Evolutionary conservation across 768 basidiomycete genomes (phyloP).

Genomic region (Pleurotus tuber-regium): DNA sequence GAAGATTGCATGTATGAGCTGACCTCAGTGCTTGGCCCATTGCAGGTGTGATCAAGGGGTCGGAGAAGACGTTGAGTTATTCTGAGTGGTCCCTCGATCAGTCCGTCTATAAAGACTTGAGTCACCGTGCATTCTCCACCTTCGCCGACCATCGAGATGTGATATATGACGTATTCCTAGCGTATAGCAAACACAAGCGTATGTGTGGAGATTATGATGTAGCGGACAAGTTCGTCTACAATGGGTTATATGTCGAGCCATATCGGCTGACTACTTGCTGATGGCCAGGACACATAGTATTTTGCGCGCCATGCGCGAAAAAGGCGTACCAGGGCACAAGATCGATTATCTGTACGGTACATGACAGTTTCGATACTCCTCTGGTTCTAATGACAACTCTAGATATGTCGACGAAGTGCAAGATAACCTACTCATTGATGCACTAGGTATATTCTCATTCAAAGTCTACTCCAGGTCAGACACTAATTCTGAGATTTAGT

Average conservation of each 20-base stretch:
- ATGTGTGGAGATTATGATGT: conserved; percentile 44
- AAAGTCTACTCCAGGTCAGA: too few relatives aligned
- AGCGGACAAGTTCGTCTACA: conserved; percentile 50
- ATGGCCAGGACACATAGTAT: conserved; percentile 50
- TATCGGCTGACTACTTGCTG: too few relatives aligned
- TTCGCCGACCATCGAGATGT: conserved; percentile 48
- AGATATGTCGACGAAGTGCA: conserved; percentile 78
- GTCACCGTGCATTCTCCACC: conserved; percentile 49
- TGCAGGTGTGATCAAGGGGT: conserved; percentile 66
- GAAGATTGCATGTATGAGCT: too few relatives aligned
- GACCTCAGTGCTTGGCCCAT: too few relatives aligned
- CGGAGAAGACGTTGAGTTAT: conserved; percentile 44
- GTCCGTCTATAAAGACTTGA: conserved; percentile 43
- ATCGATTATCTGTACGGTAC: conserved; percentile 57
- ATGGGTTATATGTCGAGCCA: not conserved
- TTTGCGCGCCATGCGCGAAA: conserved; percentile 29
- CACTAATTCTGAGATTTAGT: conserved; percentile 35
- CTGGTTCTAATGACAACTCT: not conserved
- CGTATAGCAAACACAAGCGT: conserved; percentile 47
- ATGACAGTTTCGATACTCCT: too few relatives aligned
- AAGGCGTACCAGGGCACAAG: conserved; percentile 35
- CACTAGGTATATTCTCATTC: conserved; percentile 30
- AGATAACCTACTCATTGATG: conserved; percentile 68
- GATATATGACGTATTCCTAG: conserved; percentile 53
- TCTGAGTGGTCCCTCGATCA: conserved; percentile 39